Evolutionary conservation across 176 grass and related monocot genomes (phyloP).

Genomic region (Avena atlantica): DNA sequence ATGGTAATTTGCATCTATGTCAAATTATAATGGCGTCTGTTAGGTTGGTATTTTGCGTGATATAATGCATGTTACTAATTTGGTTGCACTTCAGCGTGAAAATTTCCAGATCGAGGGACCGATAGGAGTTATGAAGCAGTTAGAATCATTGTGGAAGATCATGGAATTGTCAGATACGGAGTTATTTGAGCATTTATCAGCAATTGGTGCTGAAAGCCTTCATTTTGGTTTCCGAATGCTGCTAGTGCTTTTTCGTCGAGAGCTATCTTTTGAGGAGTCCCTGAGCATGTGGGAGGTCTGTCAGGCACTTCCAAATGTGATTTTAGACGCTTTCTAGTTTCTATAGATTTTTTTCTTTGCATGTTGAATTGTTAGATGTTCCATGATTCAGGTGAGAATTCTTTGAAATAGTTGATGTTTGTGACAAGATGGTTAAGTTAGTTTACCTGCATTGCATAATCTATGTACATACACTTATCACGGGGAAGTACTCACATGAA

Average conservation of each 20-base stretch:
- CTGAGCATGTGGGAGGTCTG: constrained; percentile 95
- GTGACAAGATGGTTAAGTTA: constrained; percentile 1
- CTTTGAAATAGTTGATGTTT: constrained; percentile 27
- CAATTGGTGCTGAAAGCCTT: constrained; percentile 95
- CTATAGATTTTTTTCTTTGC: neutral
- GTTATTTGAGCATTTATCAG: constrained; percentile 89
- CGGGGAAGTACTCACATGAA: neutral
- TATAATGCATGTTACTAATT: constrained; percentile 41
- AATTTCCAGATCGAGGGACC: constrained; percentile 99
- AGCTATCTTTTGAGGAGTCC: constrained; percentile 91
- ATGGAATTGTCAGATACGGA: constrained; percentile 82
- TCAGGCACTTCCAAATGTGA: constrained; percentile 35
- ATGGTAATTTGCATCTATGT: constrained; percentile 68
- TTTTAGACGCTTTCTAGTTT: constrained; percentile 17
- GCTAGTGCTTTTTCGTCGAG: constrained; percentile 97
- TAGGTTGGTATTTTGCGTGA: constrained; percentile 23
- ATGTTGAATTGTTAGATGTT: neutral
- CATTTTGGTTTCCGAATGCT: constrained; percentile 99
- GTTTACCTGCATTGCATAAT: constrained; percentile 32
- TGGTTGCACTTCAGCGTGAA: constrained; percentile 70
- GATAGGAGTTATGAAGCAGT: constrained; percentile 94
- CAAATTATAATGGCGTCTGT: constrained; percentile 26
- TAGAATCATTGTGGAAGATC: constrained; percentile 94
- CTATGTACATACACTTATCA: neutral
- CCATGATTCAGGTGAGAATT: neutral